Evolutionary conservation across 371 early-diverging fungal genomes (phyloP).

Genomic region (Gilbertella persicaria): DNA sequence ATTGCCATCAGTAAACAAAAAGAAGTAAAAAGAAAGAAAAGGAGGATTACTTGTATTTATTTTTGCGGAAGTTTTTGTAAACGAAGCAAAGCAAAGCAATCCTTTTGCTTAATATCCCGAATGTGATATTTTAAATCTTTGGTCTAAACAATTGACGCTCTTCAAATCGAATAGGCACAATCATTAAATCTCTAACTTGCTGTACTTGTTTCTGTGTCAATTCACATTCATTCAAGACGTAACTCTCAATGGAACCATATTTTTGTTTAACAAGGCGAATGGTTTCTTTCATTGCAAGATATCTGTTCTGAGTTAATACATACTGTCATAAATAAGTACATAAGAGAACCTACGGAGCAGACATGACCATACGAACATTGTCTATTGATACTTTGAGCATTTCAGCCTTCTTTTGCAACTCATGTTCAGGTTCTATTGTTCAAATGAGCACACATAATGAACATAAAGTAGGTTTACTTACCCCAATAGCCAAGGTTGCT

Average conservation of each 20-base stretch:
- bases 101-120: background rate
- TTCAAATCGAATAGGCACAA: slow-evolving; percentile 50
- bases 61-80: too few relatives aligned
- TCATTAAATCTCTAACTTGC: slow-evolving; percentile 37
- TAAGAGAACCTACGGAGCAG: slow-evolving; percentile 44
- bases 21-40: too few relatives aligned
- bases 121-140: slow-evolving; percentile 14
- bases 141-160: slow-evolving; percentile 46
- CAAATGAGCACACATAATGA: background rate
- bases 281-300: slow-evolving; percentile 47
- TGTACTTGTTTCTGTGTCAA: slow-evolving; percentile 35
- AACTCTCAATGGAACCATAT: slow-evolving; percentile 31
- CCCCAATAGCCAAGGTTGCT: slow-evolving; percentile 57
- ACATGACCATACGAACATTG: slow-evolving; percentile 45
- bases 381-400: slow-evolving; percentile 33
- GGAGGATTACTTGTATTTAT: too few relatives aligned
- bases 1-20: too few relatives aligned
- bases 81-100: too few relatives aligned
- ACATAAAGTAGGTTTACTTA: slow-evolving; percentile 10
- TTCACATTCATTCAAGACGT: slow-evolving; percentile 34
- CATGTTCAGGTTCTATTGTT: slow-evolving; percentile 35
- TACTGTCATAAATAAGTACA: background rate
- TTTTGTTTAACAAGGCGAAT: slow-evolving; percentile 30
- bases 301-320: slow-evolving; percentile 16
- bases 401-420: slow-evolving; percentile 38